Conservation (phyloP, 495 filamentous ascomycete genomes). For the Letharia lupina region DNA sequence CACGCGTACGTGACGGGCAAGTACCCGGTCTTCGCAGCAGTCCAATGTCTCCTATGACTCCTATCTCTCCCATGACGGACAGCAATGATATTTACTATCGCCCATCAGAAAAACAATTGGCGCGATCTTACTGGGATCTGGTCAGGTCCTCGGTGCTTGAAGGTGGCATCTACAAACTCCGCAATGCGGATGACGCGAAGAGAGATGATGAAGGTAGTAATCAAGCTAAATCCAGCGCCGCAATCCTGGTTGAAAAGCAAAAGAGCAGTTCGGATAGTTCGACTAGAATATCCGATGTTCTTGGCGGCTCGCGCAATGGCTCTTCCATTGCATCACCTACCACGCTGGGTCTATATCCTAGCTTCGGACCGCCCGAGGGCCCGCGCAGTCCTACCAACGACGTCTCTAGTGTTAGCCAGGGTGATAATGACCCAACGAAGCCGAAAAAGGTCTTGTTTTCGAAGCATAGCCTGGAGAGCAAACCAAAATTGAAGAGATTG, state of each 20-base stretch:
- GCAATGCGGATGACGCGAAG: neutral
- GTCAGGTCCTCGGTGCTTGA: constrained; percentile 2
- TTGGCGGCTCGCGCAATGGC: neutral
- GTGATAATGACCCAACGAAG: neutral
- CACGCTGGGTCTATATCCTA: neutral
- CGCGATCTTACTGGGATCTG: constrained; percentile 12
- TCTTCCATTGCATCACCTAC: neutral
- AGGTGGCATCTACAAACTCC: neutral
- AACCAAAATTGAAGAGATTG: constrained; percentile 6
- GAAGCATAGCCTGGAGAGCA: neutral
- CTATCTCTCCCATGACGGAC: constrained; percentile 1
- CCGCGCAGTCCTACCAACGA: neutral
- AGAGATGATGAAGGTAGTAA: neutral
- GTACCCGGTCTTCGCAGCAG: neutral
- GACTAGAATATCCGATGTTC: neutral
- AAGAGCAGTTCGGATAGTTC: neutral
- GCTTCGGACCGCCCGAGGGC: neutral
- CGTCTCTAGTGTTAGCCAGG: neutral
- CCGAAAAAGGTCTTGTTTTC: constrained; percentile 5
- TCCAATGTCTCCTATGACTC: too few species aligned
- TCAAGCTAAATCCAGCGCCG: neutral
- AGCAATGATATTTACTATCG: constrained; percentile 5
- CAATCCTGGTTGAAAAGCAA: neutral
- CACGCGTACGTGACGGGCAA: constrained; percentile 3
- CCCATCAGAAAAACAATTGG: constrained; percentile 10